Evolutionary conservation across 106 monocot species (phyloP).

Genomic region (Hemerocallis citrina): DNA sequence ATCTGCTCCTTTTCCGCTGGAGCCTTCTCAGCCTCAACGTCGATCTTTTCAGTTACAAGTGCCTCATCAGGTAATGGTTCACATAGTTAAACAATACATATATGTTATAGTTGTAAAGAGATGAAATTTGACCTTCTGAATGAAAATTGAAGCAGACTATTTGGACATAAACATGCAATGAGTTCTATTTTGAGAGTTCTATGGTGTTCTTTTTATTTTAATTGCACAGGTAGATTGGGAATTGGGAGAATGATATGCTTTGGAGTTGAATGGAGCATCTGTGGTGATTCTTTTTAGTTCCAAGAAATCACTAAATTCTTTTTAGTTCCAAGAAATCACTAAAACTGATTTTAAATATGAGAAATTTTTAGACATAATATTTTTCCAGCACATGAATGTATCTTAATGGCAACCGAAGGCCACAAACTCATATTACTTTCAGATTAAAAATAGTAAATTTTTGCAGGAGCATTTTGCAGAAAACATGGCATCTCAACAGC

Average conservation of each 20-base stretch:
- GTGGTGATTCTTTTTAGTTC: background rate
- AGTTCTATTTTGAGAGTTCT: no score
- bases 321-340: no score
- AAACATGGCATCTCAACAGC: slow-evolving; percentile 5
- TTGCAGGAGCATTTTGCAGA: background rate
- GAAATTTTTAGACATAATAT: no score
- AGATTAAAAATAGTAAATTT: no score
- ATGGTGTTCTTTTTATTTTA: background rate
- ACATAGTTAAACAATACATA: background rate
- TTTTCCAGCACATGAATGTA: no score
- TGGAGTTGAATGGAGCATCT: background rate
- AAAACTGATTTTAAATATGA: no score
- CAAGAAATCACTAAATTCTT: no score
- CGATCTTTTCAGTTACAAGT: slow-evolving; percentile 2
- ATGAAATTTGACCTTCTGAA: background rate
- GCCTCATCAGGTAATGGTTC: background rate
- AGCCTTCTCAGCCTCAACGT: slow-evolving; percentile 18
- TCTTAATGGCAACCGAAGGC: no score
- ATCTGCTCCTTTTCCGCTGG: slow-evolving; percentile 13
- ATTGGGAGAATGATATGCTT: background rate
- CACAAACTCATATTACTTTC: no score
- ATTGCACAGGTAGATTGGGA: no score
- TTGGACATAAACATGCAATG: background rate
- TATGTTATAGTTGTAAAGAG: no score
- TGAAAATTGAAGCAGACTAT: background rate